Evolutionary conservation across 129 eudicot genomes (phyloP).

Genomic region (Lonicera japonica): DNA sequence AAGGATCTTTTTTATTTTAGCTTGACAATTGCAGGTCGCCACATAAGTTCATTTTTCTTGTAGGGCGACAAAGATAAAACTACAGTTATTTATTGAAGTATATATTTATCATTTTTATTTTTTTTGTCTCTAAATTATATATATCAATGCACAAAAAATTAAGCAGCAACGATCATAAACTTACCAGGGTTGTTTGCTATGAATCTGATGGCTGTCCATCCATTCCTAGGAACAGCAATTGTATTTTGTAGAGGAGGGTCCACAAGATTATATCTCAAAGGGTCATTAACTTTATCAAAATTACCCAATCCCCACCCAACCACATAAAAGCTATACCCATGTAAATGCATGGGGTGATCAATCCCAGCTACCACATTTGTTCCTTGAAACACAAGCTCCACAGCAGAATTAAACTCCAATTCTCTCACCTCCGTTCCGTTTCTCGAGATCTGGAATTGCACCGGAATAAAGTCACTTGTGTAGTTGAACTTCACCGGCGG

Average conservation of each 20-base stretch:
- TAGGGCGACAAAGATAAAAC: no score
- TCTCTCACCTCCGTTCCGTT: slow-evolving; percentile 23
- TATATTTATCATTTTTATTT: no score
- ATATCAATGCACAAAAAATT: no score
- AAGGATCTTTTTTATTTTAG: no score
- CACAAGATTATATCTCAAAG: slow-evolving; percentile 38
- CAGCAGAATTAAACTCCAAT: slow-evolving; percentile 21
- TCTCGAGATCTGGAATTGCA: slow-evolving; percentile 18
- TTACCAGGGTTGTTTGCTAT: slow-evolving; percentile 50
- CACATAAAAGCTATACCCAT: slow-evolving; percentile 48
- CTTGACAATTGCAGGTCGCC: no score
- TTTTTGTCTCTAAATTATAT: no score
- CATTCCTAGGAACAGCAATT: slow-evolving; percentile 42
- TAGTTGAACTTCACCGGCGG: slow-evolving; percentile 50
- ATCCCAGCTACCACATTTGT: slow-evolving; percentile 37
- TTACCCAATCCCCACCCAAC: slow-evolving; percentile 53
- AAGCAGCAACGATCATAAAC: background rate
- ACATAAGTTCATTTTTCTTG: no score
- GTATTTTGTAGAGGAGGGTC: slow-evolving; percentile 58
- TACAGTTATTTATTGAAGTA: no score
- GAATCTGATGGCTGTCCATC: slow-evolving; percentile 54
- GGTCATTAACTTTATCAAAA: slow-evolving; percentile 31
- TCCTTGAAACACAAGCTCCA: slow-evolving; percentile 48
- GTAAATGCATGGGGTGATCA: slow-evolving; percentile 62
- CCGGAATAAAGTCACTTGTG: slow-evolving; percentile 28